Base-by-base conservation (phyloP, 345 rosid genomes). In the Lepidium sativum region DNA sequence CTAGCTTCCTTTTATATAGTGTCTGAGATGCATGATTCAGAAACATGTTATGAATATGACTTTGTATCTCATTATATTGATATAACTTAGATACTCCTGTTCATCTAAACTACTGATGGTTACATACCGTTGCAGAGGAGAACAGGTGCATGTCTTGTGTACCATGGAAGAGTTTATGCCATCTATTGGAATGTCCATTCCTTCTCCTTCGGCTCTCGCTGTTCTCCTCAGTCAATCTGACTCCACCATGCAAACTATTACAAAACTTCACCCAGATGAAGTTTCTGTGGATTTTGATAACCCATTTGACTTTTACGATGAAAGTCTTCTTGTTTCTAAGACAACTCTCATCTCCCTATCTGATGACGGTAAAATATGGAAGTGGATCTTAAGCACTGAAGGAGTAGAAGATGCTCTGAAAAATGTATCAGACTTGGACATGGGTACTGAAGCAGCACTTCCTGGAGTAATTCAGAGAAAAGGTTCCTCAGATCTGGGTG, bases 341-440 rank as follows among this genome's bases (percentile, higher is more conserved):
- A 84, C 92, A 37, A 82, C 78, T 70, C 60, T 92, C 70, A 72
- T 90, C 57, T 87, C 95, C 71, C 83, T 92, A 69, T 87, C 98
- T 67, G 97, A 92, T 73, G 96, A 92, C 70, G 96, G 99, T 57
- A 92, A 88, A 82, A 69, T 87, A 58, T 89, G 97, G 97, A 87
- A 78, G 79, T 92, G 97, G 98, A 85, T 87, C 63, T 68, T 92
- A 78, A 87, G 85, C 61, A 82, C 84, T 65, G 88, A 90, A 87
- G 92, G 94, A 62, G 70, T 74, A 56, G 78, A 68, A 60, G 89
- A 84, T 52, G 65, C 62, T 62, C 80, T 70, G 62, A 80, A 79
- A 60, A 77, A 75, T 61, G 67, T 20, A 11, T 76, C 53, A 55
- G 79, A 70, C 38, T 55, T 50, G 18, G 75, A 65, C 57, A 44